Percentiles rank a stretch among this genome's conserved stretches.
These are phyloP conservation scores for Lepidopterella palustris DNA, from an alignment of 495 filamentous ascomycete genomes.

Conservation along the genomic window DNA sequence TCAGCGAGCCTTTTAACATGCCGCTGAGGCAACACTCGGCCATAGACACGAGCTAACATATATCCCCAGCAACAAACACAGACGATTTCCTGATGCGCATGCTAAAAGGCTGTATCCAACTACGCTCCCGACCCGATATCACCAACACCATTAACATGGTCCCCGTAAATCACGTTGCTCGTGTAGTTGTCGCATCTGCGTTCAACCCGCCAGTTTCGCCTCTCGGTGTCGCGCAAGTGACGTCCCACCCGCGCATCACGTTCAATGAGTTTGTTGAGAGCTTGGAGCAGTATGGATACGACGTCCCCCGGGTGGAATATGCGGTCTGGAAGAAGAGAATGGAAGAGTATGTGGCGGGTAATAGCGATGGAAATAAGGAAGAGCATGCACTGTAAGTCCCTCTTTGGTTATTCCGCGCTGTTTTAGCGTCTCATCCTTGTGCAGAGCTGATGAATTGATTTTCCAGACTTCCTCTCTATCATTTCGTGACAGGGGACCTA, in stretches of 20 bases:
- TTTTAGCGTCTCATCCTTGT: too few species aligned
- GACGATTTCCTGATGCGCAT: not conserved
- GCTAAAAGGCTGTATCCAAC: not conserved
- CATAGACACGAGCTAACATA: too few species aligned
- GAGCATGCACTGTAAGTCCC: conserved; percentile 63
- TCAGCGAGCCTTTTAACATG: too few species aligned
- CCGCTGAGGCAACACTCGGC: too few species aligned
- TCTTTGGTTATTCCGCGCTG: too few species aligned
- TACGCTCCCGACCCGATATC: conserved; percentile 43
- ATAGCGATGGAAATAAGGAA: conserved; percentile 35
- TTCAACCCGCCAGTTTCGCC: conserved; percentile 51
- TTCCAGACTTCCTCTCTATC: conserved; percentile 72
- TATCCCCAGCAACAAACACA: too few species aligned
- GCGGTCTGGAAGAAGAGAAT: conserved; percentile 35
- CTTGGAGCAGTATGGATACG: conserved; percentile 55
- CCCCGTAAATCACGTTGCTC: conserved; percentile 77
- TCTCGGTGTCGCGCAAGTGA: conserved; percentile 67
- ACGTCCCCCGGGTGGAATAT: conserved; percentile 62
- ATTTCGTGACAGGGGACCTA: conserved; percentile 75
- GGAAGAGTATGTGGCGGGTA: conserved; percentile 34
- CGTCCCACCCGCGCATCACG: conserved; percentile 69
- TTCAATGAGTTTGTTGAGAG: conserved; percentile 71
- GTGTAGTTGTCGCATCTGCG: conserved; percentile 66
- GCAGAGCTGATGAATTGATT: too few species aligned
- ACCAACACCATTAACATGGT: conserved; percentile 87